A percentile compares a stretch with the other conserved stretches of the same genome.
Conservation (phyloP, 2,329 filamentous ascomycete species). For the Acephala macrosclerotiorum region DNA sequence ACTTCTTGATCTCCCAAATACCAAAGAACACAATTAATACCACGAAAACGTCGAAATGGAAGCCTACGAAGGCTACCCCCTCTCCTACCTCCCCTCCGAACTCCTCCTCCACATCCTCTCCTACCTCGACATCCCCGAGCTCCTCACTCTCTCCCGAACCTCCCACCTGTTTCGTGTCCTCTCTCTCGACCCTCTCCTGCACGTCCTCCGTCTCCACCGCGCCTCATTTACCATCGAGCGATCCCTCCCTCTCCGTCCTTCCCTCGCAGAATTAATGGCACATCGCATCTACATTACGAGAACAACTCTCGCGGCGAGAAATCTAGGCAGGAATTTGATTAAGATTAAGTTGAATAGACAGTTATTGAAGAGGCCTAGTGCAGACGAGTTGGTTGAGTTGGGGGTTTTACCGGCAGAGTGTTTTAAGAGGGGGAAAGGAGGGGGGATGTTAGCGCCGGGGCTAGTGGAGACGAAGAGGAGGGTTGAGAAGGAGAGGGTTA, state of each 20-base stretch:
- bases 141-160: slow-evolving; percentile 49
- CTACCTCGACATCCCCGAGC: slow-evolving; percentile 54
- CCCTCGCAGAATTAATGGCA: slow-evolving; percentile 66
- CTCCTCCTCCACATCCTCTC: slow-evolving; percentile 52
- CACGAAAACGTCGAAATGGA: slow-evolving; percentile 2
- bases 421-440: slow-evolving; percentile 49
- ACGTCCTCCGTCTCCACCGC: slow-evolving; percentile 65
- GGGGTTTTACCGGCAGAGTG: slow-evolving; percentile 72
- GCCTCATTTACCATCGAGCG: slow-evolving; percentile 61
- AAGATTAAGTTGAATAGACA: slow-evolving; percentile 69
- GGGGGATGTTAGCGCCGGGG: slow-evolving; percentile 56
- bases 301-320: slow-evolving; percentile 69
- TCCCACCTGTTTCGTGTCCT: slow-evolving; percentile 65
- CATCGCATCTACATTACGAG: slow-evolving; percentile 72
- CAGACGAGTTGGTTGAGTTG: slow-evolving; percentile 66
- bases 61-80: slow-evolving; percentile 7
- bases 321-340: slow-evolving; percentile 68
- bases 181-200: slow-evolving; percentile 70
- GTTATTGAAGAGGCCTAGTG: slow-evolving; percentile 65
- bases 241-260: slow-evolving; percentile 64
- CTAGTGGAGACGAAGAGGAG: slow-evolving; percentile 68
- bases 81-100: slow-evolving; percentile 43
- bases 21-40: slow-evolving; percentile 1
- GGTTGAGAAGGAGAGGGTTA: slow-evolving; percentile 72
- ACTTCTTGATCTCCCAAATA: neutral